Base-by-base conservation (phyloP, 2,329 filamentous ascomycete species). In the Phialophora macrospora region DNA sequence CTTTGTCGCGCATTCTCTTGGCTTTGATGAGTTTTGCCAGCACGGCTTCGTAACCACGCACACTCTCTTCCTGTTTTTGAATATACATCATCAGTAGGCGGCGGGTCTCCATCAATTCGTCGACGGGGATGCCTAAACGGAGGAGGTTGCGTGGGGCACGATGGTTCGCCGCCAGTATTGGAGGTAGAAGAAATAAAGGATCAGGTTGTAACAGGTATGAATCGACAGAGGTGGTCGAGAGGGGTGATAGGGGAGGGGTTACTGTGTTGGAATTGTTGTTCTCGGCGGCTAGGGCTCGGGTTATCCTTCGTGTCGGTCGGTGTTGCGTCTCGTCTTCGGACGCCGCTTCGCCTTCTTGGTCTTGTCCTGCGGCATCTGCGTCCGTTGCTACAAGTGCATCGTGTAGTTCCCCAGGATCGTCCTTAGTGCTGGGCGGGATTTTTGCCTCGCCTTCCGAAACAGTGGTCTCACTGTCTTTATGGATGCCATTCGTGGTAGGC, bases 31-130 rank as follows among this genome's bases (percentile, higher is more conserved):
- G 75, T n/a, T 83, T 84, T 4, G 81, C 78, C 54, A 85, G 81
- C 69, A 89, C 80, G 44, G 82, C 80, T 49, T 84, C 80, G 9
- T 85, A 83, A 5, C 84, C 81, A 0, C 86, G 81, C 3, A 87
- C 83, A 3, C 87, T 84, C 72, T 89, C 87, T 71, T 88, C 86
- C 73, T 88, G 86, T 72, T 89, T 89, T 71, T 88, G 86, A 5
- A 88, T 84, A 71, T 87, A 89, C 2, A 85, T 81, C 75, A 85
- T 82, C 5, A 89, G 79, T 22, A 87, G 75, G 58, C 84, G 82
- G 41, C 86, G 84, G 0, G 86, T 87, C 30, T 89, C 86, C 71
- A 88, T 85, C 3, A 87, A 86, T 77, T 89, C 87, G 52, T 79
- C 75, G 1, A 81, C 75, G 0, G 86, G 85, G 0, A 89, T 80